A percentile compares a stretch with the other conserved stretches of the same genome.
Evolutionary conservation across 164 flowering plant species (phyloP).

Genomic region (Piper betle): DNA sequence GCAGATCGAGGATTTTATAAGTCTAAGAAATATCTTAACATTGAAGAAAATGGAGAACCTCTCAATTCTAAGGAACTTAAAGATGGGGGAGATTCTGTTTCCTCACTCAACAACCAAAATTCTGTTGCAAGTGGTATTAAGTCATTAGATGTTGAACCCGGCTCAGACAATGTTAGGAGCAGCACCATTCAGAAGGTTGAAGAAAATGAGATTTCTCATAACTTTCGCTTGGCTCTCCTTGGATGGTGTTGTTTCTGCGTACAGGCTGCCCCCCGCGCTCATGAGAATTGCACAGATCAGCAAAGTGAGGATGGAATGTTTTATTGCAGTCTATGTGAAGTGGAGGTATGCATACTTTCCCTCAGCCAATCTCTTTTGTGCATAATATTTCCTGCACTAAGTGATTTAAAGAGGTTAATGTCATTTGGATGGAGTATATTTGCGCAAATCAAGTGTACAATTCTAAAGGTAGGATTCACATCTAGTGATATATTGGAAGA

Average conservation of each 20-base stretch:
- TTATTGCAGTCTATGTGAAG: slow-evolving; percentile 92
- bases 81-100: slow-evolving; percentile 39
- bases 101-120: slow-evolving; percentile 48
- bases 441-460: too few relatives aligned
- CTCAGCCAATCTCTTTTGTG: not conserved
- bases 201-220: slow-evolving; percentile 12
- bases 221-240: slow-evolving; percentile 17
- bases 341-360: slow-evolving; percentile 49
- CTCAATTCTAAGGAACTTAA: slow-evolving; percentile 31
- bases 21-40: slow-evolving; percentile 61
- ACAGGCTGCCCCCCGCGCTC: slow-evolving; percentile 25
- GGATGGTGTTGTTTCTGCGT: slow-evolving; percentile 40
- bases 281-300: slow-evolving; percentile 46
- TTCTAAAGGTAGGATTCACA: too few relatives aligned
- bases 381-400: not conserved
- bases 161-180: slow-evolving; percentile 7
- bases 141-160: slow-evolving; percentile 20
- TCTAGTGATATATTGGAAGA: too few relatives aligned
- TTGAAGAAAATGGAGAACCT: slow-evolving; percentile 22
- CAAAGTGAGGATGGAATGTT: slow-evolving; percentile 98
- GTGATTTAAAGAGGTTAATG: not conserved
- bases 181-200: slow-evolving; percentile 15
- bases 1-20: slow-evolving; percentile 69
- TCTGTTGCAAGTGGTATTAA: slow-evolving; percentile 27
- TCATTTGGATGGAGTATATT: too few relatives aligned